Percentiles rank a stretch among this genome's conserved stretches.
Evolutionary conservation across 1,139 yeast genomes (phyloP).

Genomic region (Pichia sp.): DNA sequence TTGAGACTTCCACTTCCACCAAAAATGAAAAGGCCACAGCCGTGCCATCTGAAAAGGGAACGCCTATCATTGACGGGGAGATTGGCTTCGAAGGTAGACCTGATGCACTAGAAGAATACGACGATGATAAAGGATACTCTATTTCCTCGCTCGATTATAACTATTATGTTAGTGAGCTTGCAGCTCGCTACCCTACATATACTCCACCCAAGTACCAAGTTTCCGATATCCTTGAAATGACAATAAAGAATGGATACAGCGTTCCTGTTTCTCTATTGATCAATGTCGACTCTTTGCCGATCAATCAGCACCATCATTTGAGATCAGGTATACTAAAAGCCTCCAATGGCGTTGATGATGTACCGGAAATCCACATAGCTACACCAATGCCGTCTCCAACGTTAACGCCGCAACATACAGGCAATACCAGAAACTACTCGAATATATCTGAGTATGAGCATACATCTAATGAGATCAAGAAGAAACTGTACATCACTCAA

Average conservation of each 20-base stretch:
- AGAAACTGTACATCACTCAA: constrained; percentile 72
- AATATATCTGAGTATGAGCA: constrained; percentile 24
- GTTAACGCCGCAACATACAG: constrained; percentile 42
- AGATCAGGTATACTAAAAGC: constrained; percentile 10
- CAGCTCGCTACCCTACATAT: constrained; percentile 68
- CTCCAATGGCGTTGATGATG: constrained; percentile 27
- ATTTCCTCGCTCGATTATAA: constrained; percentile 72
- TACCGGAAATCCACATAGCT: constrained; percentile 58
- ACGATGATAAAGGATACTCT: constrained; percentile 12
- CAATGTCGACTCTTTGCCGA: constrained; percentile 38
- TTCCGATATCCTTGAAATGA: constrained; percentile 41
- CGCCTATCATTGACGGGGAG: too few relatives aligned
- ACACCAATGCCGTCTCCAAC: constrained; percentile 90
- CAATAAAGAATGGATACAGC: constrained; percentile 25
- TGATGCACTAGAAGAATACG: constrained; percentile 12
- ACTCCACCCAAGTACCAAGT: constrained; percentile 40
- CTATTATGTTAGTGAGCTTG: constrained; percentile 67
- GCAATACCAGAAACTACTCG: constrained; percentile 27
- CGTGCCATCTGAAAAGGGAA: neutral
- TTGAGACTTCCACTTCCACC: constrained; percentile 9
- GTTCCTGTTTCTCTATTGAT: constrained; percentile 27
- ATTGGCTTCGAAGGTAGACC: too few relatives aligned
- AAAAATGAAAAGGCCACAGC: neutral
- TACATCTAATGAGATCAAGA: constrained; percentile 55
- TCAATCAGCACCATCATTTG: constrained; percentile 25